Percentiles rank a stretch among this genome's conserved stretches.
phyloP scores from a whole-genome alignment of 2,329 filamentous ascomycete species.

The Leptographium radiaticola region DNA sequence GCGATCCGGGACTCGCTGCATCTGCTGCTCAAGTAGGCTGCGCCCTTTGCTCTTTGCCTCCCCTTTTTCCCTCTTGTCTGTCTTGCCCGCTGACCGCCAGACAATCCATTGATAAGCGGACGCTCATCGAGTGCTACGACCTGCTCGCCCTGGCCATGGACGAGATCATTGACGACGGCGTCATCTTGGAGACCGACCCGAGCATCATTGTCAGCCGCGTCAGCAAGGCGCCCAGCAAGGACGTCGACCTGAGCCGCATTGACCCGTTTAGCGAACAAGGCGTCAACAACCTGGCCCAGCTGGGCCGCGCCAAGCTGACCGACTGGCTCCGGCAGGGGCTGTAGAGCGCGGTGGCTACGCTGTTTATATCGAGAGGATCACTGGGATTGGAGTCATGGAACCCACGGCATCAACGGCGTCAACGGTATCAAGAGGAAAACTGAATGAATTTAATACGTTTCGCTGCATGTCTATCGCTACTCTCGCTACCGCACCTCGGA shows the following conservation, averaged over 20 bases:
- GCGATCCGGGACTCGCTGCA: constrained; percentile 84
- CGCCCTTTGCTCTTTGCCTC: constrained; percentile 28
- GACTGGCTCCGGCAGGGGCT: constrained; percentile 82
- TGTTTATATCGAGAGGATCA: no score
- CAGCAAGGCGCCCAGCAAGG: constrained; percentile 80
- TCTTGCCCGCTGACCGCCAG: neutral
- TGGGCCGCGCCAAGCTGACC: constrained; percentile 82
- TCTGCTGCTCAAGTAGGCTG: constrained; percentile 68
- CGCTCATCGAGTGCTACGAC: constrained; percentile 97
- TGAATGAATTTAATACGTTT: no score
- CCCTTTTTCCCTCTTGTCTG: constrained; percentile 29
- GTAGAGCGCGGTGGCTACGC: constrained; percentile 21
- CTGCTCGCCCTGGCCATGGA: constrained; percentile 87
- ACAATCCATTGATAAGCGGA: constrained; percentile 93
- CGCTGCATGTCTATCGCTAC: no score
- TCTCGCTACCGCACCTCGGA: constrained; percentile 35
- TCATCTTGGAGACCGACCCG: constrained; percentile 94
- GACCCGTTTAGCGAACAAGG: constrained; percentile 85
- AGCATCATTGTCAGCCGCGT: constrained; percentile 87
- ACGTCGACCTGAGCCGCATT: constrained; percentile 85
- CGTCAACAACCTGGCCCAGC: constrained; percentile 83
- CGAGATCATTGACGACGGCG: constrained; percentile 89
- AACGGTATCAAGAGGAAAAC: no score
- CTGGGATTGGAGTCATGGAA: no score
- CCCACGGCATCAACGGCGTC: no score